Conservation (phyloP, 164 flowering plant species). For the Tinospora cordifolia region DNA sequence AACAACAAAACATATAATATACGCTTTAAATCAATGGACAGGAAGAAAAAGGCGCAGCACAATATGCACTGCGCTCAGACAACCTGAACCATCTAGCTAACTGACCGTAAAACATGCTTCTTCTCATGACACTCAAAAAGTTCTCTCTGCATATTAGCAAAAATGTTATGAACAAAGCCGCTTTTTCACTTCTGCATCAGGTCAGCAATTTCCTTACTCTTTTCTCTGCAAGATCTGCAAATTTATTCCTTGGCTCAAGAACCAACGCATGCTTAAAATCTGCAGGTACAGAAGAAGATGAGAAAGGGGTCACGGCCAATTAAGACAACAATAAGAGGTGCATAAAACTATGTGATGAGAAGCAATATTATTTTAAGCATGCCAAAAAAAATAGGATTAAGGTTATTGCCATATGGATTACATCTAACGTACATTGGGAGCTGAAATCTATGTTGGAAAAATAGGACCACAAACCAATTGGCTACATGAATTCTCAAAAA, state of each 20-base stretch:
- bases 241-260: conserved; percentile 90
- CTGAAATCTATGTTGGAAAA: too few species aligned
- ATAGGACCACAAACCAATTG: too few species aligned
- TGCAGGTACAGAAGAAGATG: conserved; percentile 25
- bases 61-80: not conserved
- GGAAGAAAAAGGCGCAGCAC: not conserved
- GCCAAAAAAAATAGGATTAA: too few species aligned
- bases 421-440: too few species aligned
- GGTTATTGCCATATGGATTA: too few species aligned
- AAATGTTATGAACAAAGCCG: not conserved
- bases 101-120: not conserved
- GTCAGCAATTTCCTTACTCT: conserved; percentile 53
- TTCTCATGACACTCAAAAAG: not conserved
- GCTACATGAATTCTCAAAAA: too few species aligned
- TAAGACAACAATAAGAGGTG: not conserved
- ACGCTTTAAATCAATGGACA: not conserved
- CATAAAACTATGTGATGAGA: not conserved
- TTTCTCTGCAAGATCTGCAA: conserved; percentile 61
- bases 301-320: not conserved
- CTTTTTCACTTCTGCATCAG: conserved; percentile 20
- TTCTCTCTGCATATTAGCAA: not conserved
- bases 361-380: not conserved
- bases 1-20: not conserved
- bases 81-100: not conserved
- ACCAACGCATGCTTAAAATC: conserved; percentile 95